Base-by-base conservation (phyloP, 495 filamentous ascomycete species). In the Staphylotrichum tortipilum region DNA sequence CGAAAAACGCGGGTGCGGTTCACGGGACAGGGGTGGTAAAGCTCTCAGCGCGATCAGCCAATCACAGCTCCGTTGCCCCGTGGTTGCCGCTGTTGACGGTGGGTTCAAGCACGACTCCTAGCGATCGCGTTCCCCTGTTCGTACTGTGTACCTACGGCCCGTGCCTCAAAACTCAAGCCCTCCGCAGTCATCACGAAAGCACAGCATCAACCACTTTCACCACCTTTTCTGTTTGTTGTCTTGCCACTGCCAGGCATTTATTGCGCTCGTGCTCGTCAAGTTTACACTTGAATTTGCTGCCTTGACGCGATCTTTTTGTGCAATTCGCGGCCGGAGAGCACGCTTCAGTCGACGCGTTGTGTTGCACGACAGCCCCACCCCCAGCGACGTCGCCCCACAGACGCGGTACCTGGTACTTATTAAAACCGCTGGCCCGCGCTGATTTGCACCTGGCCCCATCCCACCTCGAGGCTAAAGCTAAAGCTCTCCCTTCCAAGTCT, bases 31-130 rank as follows among this genome's bases (percentile, higher is more conserved):
- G 60, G 54, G 47, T 40, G 11, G 31, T 29, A 22, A 31, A 47
- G 43, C 40, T 40, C 51, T 39, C 47, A 40, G 29, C 36, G 11
- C 30, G 23, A 18, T 45, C 28, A 36, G 33, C 72, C 73, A 75
- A 76, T 74, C 48, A 62, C 50, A 47, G 17, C 0, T 9, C 44
- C 60, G 71, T 75, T 75, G 72, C 72, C 58, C 62, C 55, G 68
- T 61, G 47, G 72, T 75, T 72, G 69, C 66, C 55, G 51, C 52
- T 75, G 72, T 75, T 75, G 68, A 69, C 48, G 19, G 60, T 59
- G 57, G 57, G 47, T 51, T 54, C 35, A 21, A 14, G 52, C 39
- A 40, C 49, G 60, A 52, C 42, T 58, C 50, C 53, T 51, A 55
- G 47, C 35, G 10, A 58, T 28, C 63, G 60, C 64, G 64, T 61